These are phyloP conservation scores for Juglanconis sp. DNA, from an alignment of 2,329 filamentous ascomycete species.

Conservation along the genomic window DNA sequence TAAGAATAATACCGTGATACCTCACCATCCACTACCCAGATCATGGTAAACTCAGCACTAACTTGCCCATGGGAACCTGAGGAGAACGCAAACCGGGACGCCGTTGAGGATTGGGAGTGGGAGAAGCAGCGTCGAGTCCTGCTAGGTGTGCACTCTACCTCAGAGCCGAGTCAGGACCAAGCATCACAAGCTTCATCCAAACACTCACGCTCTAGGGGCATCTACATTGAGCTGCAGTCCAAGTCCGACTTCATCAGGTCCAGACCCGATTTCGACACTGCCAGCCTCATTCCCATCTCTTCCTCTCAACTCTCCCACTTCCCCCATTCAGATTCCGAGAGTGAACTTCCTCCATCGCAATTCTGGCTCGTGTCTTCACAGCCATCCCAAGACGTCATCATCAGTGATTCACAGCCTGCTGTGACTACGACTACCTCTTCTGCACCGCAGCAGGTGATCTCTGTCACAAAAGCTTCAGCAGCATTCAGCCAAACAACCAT, in stretches of 20 bases:
- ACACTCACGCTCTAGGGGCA: neutral
- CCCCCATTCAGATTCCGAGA: neutral
- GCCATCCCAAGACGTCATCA: conserved; percentile 16
- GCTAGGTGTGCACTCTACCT: neutral
- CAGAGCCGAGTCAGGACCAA: neutral
- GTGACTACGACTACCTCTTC: neutral
- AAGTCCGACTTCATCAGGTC: conserved; percentile 16
- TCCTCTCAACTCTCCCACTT: conserved; percentile 15
- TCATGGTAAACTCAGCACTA: neutral
- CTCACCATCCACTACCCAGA: neutral
- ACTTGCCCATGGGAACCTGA: conserved; percentile 23
- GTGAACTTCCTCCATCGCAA: conserved; percentile 14
- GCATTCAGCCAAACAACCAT: conserved; percentile 35
- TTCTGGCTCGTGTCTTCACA: conserved; percentile 16
- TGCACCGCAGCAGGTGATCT: neutral
- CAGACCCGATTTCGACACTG: conserved; percentile 20
- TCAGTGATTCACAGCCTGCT: conserved; percentile 11
- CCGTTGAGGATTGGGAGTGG: conserved; percentile 28
- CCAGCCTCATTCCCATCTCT: conserved; percentile 19
- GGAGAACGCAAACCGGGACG: conserved; percentile 25
- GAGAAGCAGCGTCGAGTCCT: conserved; percentile 18
- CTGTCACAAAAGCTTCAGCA: conserved; percentile 6
- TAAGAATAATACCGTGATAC: conserved; percentile 24
- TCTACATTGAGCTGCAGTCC: conserved; percentile 14
- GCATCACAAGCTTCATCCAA: neutral